Evolutionary conservation across 257 asterid species (phyloP).

Genomic region (Solanum dulcamara): DNA sequence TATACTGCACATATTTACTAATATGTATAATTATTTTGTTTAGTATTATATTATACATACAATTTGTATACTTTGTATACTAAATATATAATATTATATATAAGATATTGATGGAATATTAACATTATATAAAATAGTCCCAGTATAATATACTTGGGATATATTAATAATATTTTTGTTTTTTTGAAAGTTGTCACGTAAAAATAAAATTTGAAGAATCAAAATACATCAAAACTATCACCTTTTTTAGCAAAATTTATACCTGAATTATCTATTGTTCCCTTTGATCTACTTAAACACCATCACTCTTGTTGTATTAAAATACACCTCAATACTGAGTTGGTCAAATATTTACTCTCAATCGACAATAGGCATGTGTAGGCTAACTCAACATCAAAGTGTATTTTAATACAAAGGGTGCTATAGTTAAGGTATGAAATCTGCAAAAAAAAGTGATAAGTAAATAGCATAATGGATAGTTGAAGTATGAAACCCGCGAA

Average conservation of each 20-base stretch:
- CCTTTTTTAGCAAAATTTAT: background rate
- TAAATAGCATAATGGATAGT: background rate
- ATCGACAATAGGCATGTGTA: background rate
- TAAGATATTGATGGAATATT: background rate
- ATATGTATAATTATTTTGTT: background rate
- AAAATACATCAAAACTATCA: background rate
- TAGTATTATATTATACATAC: background rate
- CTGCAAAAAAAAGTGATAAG: background rate
- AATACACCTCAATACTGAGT: background rate
- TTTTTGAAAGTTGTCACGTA: background rate
- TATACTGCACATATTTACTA: background rate
- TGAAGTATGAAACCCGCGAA: background rate
- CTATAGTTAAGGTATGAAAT: background rate
- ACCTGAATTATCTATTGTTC: background rate
- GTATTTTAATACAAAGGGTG: background rate
- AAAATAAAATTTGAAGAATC: background rate
- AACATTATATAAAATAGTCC: background rate
- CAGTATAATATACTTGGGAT: background rate
- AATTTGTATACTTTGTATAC: background rate
- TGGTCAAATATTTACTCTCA: background rate
- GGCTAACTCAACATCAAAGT: background rate
- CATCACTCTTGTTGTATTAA: background rate
- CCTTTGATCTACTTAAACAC: background rate
- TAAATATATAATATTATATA: background rate
- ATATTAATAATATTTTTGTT: fast-evolving